Conservation (phyloP, 768 basidiomycete species). For the Lepiota brunneoincarnata region DNA sequence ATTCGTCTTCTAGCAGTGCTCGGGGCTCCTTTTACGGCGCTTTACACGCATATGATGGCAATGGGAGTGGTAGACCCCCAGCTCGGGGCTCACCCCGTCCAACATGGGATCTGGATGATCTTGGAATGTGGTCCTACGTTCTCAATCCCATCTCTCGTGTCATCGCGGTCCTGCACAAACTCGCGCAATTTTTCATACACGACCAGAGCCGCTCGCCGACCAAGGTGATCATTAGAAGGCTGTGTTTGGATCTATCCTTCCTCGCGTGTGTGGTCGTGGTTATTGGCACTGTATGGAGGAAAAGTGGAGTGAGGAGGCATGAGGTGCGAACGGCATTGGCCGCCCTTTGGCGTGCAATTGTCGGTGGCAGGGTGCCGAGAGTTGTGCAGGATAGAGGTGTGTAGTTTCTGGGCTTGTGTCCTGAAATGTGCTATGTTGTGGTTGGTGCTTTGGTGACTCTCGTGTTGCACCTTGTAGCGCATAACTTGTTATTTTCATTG, state of each 20-base stretch:
- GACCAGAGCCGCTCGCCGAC: conserved; percentile 64
- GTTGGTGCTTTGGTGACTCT: not conserved
- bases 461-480: not conserved
- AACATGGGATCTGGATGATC: conserved; percentile 73
- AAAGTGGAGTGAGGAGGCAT: conserved; percentile 63
- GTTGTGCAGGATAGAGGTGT: conserved; percentile 52
- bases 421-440: not conserved
- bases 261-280: conserved; percentile 61
- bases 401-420: conserved; percentile 16
- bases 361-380: conserved; percentile 48
- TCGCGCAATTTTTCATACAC: conserved; percentile 56
- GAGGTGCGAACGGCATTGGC: conserved; percentile 66
- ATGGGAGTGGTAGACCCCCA: conserved; percentile 8
- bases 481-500: not conserved
- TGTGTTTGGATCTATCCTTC: conserved; percentile 80
- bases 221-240: conserved; percentile 63
- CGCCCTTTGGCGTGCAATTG: conserved; percentile 67
- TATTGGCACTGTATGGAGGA: conserved; percentile 59
- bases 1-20: conserved; percentile 39
- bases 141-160: conserved; percentile 61
- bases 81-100: conserved; percentile 42
- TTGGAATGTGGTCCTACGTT: conserved; percentile 81
- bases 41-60: not conserved
- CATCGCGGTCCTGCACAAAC: conserved; percentile 42
- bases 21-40: conserved; percentile 15